Percentiles rank a stretch among this genome's conserved stretches.
Evolutionary conservation across 78 protist species (phyloP).

Genomic region (Dictyostelium citrinum): DNA sequence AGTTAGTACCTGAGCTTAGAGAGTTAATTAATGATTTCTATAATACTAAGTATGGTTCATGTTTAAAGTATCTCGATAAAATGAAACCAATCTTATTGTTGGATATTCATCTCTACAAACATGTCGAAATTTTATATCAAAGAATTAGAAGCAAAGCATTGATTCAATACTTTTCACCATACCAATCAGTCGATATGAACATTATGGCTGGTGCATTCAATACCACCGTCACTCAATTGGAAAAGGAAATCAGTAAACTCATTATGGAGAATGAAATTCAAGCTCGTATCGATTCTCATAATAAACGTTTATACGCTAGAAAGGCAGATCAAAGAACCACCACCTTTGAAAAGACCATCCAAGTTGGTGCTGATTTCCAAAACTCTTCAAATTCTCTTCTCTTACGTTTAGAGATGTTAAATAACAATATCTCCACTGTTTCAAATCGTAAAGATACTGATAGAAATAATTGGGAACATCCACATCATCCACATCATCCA

Average conservation of each 20-base stretch:
- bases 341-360: slow-evolving; percentile 79
- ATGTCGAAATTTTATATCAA: slow-evolving; percentile 78
- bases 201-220: slow-evolving; percentile 89
- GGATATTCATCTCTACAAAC: slow-evolving; percentile 84
- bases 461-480: not conserved
- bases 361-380: slow-evolving; percentile 81
- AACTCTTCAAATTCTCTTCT: slow-evolving; percentile 45
- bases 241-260: slow-evolving; percentile 83
- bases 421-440: slow-evolving; percentile 6
- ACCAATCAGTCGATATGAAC: slow-evolving; percentile 76
- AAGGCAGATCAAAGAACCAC: slow-evolving; percentile 78
- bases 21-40: slow-evolving; percentile 79
- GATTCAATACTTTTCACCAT: slow-evolving; percentile 91
- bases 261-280: slow-evolving; percentile 82
- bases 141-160: slow-evolving; percentile 80
- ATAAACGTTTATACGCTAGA: slow-evolving; percentile 79
- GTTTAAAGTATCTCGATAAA: slow-evolving; percentile 79
- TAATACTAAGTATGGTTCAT: slow-evolving; percentile 73
- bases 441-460: not conserved
- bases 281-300: slow-evolving; percentile 93
- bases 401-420: slow-evolving; percentile 82
- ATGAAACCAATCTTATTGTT: slow-evolving; percentile 67
- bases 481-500: not conserved
- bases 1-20: slow-evolving; percentile 84
- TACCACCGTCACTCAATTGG: slow-evolving; percentile 53